Evolutionary conservation across 345 rosid species (phyloP).

Genomic region (Aegle marmelos): DNA sequence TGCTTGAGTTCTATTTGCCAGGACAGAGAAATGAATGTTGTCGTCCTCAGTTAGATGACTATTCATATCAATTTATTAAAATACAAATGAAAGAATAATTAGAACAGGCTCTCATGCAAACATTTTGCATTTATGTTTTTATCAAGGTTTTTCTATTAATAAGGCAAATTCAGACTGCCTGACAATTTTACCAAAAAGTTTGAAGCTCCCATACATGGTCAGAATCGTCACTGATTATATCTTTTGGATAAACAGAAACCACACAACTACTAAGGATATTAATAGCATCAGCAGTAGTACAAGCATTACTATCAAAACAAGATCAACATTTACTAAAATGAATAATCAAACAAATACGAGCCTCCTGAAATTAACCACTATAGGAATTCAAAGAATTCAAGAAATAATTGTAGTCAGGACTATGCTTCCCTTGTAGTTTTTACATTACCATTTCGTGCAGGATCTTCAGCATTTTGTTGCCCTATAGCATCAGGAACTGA

Average conservation of each 20-base stretch:
- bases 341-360: background rate
- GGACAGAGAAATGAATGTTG: background rate
- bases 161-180: background rate
- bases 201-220: background rate
- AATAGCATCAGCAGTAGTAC: background rate
- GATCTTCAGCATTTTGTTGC: conserved; percentile 34
- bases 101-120: background rate
- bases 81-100: background rate
- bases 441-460: conserved; percentile 46
- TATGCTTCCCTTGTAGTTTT: background rate
- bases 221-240: background rate
- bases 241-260: background rate
- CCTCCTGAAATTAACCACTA: background rate
- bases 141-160: background rate
- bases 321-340: background rate
- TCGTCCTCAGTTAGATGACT: background rate
- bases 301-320: background rate
- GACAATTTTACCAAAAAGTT: background rate
- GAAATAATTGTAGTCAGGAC: background rate
- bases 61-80: background rate
- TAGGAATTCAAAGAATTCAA: background rate
- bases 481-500: conserved; percentile 31
- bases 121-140: background rate
- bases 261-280: background rate
- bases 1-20: background rate